These are phyloP conservation scores for Tuber melanosporum DNA, from an alignment of 495 filamentous ascomycete genomes.

Conservation along the genomic window DNA sequence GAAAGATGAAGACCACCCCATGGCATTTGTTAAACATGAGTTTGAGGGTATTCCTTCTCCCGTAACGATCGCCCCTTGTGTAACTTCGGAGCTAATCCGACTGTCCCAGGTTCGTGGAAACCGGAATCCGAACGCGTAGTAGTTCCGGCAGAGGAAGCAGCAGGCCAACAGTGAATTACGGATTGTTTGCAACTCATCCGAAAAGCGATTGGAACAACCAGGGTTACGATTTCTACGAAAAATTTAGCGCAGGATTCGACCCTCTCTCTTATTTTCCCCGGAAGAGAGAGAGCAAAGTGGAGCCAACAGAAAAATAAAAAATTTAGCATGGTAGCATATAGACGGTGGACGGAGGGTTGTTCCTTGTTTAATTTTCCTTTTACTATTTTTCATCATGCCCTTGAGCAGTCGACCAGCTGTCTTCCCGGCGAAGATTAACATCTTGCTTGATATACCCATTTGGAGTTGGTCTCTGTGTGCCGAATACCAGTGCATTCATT, in stretches of 20 bases:
- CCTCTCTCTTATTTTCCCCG: not conserved
- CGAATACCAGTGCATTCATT: not conserved
- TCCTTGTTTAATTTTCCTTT: constrained; percentile 11
- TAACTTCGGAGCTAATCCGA: constrained; percentile 22
- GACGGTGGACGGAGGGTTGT: constrained; percentile 16
- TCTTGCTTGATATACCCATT: constrained; percentile 2
- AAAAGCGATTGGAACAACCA: not conserved
- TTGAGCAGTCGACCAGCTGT: not conserved
- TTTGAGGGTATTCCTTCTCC: constrained; percentile 69
- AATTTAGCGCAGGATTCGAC: not conserved
- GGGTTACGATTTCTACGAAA: constrained; percentile 23
- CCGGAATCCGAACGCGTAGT: constrained; percentile 35
- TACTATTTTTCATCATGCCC: not conserved
- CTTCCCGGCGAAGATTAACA: constrained; percentile 3
- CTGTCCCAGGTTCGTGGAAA: constrained; percentile 38
- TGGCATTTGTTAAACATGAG: constrained; percentile 96
- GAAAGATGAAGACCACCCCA: constrained; percentile 81
- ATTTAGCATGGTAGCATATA: constrained; percentile 23
- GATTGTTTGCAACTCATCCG: not conserved
- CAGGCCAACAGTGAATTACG: not conserved
- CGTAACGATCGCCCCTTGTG: not conserved
- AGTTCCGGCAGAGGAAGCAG: constrained; percentile 15
- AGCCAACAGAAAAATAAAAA: not conserved
- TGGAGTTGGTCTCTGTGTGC: not conserved
- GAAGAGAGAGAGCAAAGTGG: not conserved